Evolutionary conservation across 2,329 filamentous ascomycete species (phyloP), one percentile per base, ranked within the genome.

Genomic region (Ophiosphaerella narmari): DNA sequence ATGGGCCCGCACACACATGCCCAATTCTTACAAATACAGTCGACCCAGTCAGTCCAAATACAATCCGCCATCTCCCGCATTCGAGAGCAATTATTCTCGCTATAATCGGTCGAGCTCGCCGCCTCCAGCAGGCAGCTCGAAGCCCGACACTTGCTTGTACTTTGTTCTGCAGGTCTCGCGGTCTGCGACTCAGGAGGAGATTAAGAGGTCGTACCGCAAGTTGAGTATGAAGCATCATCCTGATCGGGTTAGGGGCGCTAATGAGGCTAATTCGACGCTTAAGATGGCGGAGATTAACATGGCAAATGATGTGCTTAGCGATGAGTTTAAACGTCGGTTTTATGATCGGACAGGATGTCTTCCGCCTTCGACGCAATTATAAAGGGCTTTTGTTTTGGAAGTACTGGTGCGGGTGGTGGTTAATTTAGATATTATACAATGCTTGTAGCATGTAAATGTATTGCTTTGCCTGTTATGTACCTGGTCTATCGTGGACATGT

Each of bases 181-280:
- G 70, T 81, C 76, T 50, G 90, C 93, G 7, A 86, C 89, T 1
- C 77, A 88, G 1, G 79, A 84, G 43, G 91, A 96, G 24, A 96
- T 97, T 72, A 97, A 97, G 73, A 96, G 95, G 73, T 91, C 93
- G 1, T 96, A 97, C 77, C 97, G 97, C 70, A 89, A 90, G 44
- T 79, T 97, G 54, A 92, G 92, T 18, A 94, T 97, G 75, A 96
- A 96, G 70, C 96, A 85, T 70, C 94, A 97, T 69, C 94, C 94
- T 14, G 94, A 99, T 46, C 58, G 63, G 7, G 58, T 48, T 12
- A 7, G 2, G n/a, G 54, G 33, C 5, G 48, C 14, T 5, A 46
- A 59, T 1, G 50, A 52, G 39, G 33, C 49, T 5, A 24, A 21
- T 18, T 64, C 66, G 16, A 65, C 59, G 13, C 41, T 52, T n/a